These are phyloP conservation scores for Daldinia childiae DNA, from an alignment of 495 filamentous ascomycete species.

Conservation along the genomic window DNA sequence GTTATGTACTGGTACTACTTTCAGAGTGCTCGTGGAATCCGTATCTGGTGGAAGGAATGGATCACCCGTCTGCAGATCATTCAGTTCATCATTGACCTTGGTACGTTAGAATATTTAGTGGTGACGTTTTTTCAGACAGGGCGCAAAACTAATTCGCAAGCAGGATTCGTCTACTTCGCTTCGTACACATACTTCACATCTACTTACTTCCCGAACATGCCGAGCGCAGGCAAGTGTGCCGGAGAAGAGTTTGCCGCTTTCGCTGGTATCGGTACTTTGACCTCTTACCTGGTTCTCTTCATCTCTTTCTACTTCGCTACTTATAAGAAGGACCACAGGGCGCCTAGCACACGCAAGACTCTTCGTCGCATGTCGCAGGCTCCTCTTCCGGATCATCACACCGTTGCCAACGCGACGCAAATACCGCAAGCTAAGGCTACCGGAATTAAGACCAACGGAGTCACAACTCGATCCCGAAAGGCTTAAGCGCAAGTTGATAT, in stretches of 20 bases:
- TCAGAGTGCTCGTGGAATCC: slow-evolving; percentile 81
- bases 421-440: slow-evolving; percentile 56
- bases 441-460: slow-evolving; percentile 60
- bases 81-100: slow-evolving; percentile 83
- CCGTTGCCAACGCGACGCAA: slow-evolving; percentile 48
- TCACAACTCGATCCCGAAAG: slow-evolving; percentile 65
- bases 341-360: slow-evolving; percentile 64
- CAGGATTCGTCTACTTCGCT: slow-evolving; percentile 93
- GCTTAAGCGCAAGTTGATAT: slow-evolving; percentile 53
- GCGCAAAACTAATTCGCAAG: slow-evolving; percentile 33
- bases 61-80: slow-evolving; percentile 86
- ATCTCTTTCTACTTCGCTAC: slow-evolving; percentile 98
- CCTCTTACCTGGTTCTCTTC: slow-evolving; percentile 95
- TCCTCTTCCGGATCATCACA: slow-evolving; percentile 61
- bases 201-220: slow-evolving; percentile 87
- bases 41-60: slow-evolving; percentile 92
- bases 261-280: slow-evolving; percentile 88
- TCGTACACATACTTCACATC: slow-evolving; percentile 95
- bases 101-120: slow-evolving; percentile 55
- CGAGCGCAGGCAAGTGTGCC: slow-evolving; percentile 84
- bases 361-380: slow-evolving; percentile 63
- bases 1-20: slow-evolving; percentile 85
- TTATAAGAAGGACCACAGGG: slow-evolving; percentile 87
- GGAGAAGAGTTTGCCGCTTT: slow-evolving; percentile 98
- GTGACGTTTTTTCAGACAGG: background rate